Evolutionary conservation across 352 stramenopile species (phyloP).

Genomic region (Thalassiosira pacifica): DNA sequence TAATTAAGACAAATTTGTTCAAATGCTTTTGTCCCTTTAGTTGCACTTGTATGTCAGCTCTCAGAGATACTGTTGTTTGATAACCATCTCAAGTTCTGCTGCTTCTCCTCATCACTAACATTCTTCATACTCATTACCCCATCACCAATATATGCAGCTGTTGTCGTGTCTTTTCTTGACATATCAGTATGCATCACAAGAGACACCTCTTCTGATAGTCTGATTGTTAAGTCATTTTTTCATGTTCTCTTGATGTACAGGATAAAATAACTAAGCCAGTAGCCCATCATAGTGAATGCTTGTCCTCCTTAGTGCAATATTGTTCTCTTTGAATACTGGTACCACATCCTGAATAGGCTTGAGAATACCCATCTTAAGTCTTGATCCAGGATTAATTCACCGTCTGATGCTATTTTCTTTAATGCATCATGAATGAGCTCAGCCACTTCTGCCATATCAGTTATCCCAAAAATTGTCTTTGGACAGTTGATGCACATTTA

Average conservation of each 20-base stretch:
- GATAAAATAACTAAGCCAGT: neutral
- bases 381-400: neutral
- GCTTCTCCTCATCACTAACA: neutral
- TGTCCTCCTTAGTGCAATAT: neutral
- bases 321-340: neutral
- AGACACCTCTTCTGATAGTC: neutral
- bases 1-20: slow-evolving; percentile 4
- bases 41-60: neutral
- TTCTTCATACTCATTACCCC: neutral
- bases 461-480: neutral
- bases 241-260: neutral
- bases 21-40: neutral
- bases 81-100: neutral
- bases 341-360: neutral
- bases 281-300: neutral
- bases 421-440: neutral
- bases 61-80: neutral
- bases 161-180: neutral
- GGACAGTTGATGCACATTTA: neutral
- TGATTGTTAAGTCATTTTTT: slow-evolving; percentile 9
- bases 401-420: neutral
- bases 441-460: neutral
- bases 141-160: neutral
- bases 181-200: slow-evolving; percentile 2
- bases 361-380: slow-evolving; percentile 3